Evolutionary conservation across 345 rosid genomes (phyloP).

Genomic region (Salix udensis): DNA sequence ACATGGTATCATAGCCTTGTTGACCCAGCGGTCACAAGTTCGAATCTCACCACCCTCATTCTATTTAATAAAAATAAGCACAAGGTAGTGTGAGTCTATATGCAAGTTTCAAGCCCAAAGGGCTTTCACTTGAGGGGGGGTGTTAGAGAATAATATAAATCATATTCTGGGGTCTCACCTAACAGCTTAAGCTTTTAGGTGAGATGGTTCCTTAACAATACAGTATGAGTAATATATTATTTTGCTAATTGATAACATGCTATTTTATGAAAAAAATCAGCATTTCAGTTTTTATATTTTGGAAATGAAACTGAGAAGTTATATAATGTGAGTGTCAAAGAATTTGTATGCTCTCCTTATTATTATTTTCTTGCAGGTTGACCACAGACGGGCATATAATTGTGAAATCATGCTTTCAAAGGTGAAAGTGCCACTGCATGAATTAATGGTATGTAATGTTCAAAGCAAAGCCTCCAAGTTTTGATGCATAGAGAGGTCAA

Average conservation of each 20-base stretch:
- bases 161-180: too few relatives aligned
- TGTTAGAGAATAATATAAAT: too few relatives aligned
- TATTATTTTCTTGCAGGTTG: slow-evolving; percentile 53
- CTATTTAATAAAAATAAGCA: too few relatives aligned
- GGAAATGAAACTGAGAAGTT: neutral
- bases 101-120: too few relatives aligned
- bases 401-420: slow-evolving; percentile 98
- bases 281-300: neutral
- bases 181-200: too few relatives aligned
- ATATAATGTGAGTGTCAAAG: neutral
- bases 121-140: too few relatives aligned
- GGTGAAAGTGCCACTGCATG: slow-evolving; percentile 83
- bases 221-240: neutral
- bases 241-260: neutral
- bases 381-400: slow-evolving; percentile 90
- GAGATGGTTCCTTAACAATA: too few relatives aligned
- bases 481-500: neutral
- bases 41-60: too few relatives aligned
- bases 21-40: too few relatives aligned
- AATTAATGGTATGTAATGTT: slow-evolving; percentile 53
- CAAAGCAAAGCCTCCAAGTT: neutral
- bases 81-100: too few relatives aligned
- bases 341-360: neutral
- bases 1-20: too few relatives aligned
- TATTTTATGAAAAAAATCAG: neutral